Percentiles rank a stretch among this genome's conserved stretches.
These are phyloP conservation scores for Gentiana dahurica DNA, from an alignment of 257 asterid genomes.

Conservation along the genomic window DNA sequence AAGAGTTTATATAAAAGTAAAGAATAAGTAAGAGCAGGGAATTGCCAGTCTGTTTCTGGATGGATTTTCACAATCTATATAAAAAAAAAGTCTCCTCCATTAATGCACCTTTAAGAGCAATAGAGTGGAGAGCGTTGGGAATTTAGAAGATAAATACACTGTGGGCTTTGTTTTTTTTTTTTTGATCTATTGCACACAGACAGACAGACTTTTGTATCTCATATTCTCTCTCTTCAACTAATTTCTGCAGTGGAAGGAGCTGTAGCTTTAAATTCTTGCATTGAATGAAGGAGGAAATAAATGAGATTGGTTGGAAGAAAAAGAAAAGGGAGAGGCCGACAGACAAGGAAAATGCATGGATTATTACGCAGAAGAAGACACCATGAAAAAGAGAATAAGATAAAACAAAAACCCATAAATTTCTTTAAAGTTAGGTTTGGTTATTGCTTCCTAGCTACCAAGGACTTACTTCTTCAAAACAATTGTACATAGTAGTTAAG, in stretches of 20 bases:
- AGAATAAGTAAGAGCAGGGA: slow-evolving; percentile 29
- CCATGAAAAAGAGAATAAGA: too few species aligned
- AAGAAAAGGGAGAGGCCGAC: too few species aligned
- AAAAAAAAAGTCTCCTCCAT: slow-evolving; percentile 36
- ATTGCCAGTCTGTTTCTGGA: slow-evolving; percentile 62
- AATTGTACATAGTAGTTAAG: too few species aligned
- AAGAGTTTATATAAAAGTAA: slow-evolving; percentile 37
- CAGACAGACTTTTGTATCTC: too few species aligned
- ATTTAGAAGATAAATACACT: not conserved
- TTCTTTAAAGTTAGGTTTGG: too few species aligned
- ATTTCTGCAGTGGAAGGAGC: slow-evolving; percentile 47
- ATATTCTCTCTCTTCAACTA: slow-evolving; percentile 38
- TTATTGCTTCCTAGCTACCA: too few species aligned
- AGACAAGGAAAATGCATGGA: too few species aligned
- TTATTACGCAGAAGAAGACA: too few species aligned
- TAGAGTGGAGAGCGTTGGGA: slow-evolving; percentile 32
- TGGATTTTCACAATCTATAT: slow-evolving; percentile 42
- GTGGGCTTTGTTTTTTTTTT: too few species aligned
- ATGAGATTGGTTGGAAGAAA: slow-evolving; percentile 59
- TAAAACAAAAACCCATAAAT: too few species aligned
- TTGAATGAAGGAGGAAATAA: slow-evolving; percentile 61
- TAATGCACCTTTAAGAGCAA: slow-evolving; percentile 34
- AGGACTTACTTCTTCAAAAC: too few species aligned
- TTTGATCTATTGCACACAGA: too few species aligned
- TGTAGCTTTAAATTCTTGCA: slow-evolving; percentile 51